Base-by-base conservation (phyloP, 1,139 yeast genomes). In the Diutina sp. region DNA sequence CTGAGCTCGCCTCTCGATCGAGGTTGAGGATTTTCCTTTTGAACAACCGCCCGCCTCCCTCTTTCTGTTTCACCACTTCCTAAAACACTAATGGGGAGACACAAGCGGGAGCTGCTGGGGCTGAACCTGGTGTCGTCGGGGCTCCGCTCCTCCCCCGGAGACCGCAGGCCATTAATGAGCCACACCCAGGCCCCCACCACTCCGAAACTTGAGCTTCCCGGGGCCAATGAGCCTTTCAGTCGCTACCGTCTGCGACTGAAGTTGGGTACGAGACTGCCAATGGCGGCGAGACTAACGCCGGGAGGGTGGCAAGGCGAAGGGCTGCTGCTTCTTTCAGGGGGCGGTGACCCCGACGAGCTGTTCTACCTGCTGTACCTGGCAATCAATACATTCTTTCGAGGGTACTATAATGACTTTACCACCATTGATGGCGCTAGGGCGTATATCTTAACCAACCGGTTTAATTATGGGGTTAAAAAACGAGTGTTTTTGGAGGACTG, bases 391-490 rank as follows among this genome's bases (percentile, higher is more conserved):
- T 12, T 16, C n/a, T 7, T 21, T 12, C 21, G 28, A 6, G 51
- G 51, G n/a, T 79, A 71, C 67, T 82, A 82, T 64, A 83, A 83
- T 64, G 85, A 83, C 65, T 83, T 82, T 66, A 82, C 87, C 29
- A 81, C 86, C n/a, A 79, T 82, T n/a, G 87, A 83, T 67, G 83
- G 87, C 87, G 77, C 81, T 3, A 72, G 74, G 51, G 85, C 83
- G 38, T 75, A 75, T 51, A 70, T 80, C 35, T 68, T 71, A 59
- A 79, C 79, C 54, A 79, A 82, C 50, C 68, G 70, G 51, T 70
- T 82, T 56, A 72, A 76, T 60, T 78, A 71, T 60, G 70, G 71
- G 51, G 62, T 82, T 51, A 55, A 62, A 51, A 61, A 63, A 62
- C 67, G 58, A 51, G 67, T 56, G 71, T 67, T 38, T 72, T 47